Conservation (phyloP, 2,329 filamentous ascomycete genomes). For the Penicillium sp. region DNA sequence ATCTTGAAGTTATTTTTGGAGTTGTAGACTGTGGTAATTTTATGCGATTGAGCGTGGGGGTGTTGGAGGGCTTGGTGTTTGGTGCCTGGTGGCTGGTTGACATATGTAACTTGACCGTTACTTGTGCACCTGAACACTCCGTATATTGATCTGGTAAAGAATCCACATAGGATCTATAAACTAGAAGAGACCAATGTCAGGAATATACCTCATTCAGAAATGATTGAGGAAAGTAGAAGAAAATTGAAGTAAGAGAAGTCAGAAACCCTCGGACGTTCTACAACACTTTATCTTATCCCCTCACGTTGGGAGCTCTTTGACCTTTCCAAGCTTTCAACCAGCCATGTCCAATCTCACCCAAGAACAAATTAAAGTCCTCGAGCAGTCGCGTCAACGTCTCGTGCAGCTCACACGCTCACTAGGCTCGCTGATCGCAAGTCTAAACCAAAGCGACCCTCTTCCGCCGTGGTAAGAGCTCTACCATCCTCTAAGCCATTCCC, state of each 20-base stretch:
- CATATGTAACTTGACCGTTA: not conserved
- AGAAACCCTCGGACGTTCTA: not conserved
- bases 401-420: constrained; percentile 62
- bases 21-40: not conserved
- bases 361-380: constrained; percentile 53
- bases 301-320: constrained; percentile 1
- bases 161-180: not conserved
- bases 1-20: constrained; percentile 15
- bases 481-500: not conserved
- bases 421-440: constrained; percentile 52
- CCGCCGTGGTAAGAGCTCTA: constrained; percentile 53
- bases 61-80: not conserved
- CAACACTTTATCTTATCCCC: not conserved
- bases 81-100: too few relatives aligned
- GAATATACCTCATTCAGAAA: too few relatives aligned
- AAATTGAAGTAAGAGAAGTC: not conserved
- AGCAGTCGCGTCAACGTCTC: constrained; percentile 61
- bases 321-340: not conserved
- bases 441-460: constrained; percentile 56
- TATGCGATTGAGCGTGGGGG: not conserved
- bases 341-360: constrained; percentile 33
- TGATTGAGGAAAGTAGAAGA: not conserved
- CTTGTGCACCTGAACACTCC: too few relatives aligned
- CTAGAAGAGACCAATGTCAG: not conserved
- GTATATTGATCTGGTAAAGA: not conserved